phyloP scores from a whole-genome alignment of 169 alveolate genomes.

The Plasmodium gaboni region DNA sequence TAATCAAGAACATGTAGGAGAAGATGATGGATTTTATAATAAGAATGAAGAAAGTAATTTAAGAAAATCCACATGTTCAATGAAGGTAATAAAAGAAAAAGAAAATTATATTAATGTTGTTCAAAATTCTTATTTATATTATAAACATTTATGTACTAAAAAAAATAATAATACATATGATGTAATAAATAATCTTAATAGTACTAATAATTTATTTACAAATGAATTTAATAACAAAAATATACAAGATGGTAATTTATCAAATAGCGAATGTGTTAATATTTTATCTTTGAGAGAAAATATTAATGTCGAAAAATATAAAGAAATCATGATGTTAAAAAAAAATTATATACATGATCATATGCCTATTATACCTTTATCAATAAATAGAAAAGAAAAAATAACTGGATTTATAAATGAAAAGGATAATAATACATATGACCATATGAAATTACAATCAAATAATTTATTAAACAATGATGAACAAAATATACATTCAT shows the following conservation, averaged over 20 bases:
- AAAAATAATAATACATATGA: conserved; percentile 20
- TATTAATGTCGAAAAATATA: conserved; percentile 60
- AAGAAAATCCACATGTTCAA: not conserved
- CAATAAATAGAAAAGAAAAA: conserved; percentile 59
- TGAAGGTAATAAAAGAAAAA: not conserved
- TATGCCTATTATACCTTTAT: conserved; percentile 65
- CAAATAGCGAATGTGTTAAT: conserved; percentile 50
- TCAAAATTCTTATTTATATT: conserved; percentile 58
- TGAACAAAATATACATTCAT: not conserved
- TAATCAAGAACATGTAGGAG: not conserved
- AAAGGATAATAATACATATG: conserved; percentile 1
- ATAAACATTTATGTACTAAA: conserved; percentile 53
- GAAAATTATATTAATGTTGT: conserved; percentile 54
- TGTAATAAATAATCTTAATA: not conserved
- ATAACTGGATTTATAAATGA: conserved; percentile 45
- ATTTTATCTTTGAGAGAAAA: conserved; percentile 44
- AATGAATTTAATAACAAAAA: not conserved
- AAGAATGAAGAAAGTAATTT: not conserved
- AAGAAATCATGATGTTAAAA: conserved; percentile 57
- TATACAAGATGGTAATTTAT: not conserved
- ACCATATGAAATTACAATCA: conserved; percentile 10
- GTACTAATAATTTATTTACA: not conserved
- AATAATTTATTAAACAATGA: not conserved
- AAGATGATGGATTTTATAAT: not conserved
- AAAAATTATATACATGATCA: conserved; percentile 74